These are phyloP conservation scores for Apiospora rasikravindrae DNA, from an alignment of 2,329 filamentous ascomycete species.

Conservation along the genomic window DNA sequence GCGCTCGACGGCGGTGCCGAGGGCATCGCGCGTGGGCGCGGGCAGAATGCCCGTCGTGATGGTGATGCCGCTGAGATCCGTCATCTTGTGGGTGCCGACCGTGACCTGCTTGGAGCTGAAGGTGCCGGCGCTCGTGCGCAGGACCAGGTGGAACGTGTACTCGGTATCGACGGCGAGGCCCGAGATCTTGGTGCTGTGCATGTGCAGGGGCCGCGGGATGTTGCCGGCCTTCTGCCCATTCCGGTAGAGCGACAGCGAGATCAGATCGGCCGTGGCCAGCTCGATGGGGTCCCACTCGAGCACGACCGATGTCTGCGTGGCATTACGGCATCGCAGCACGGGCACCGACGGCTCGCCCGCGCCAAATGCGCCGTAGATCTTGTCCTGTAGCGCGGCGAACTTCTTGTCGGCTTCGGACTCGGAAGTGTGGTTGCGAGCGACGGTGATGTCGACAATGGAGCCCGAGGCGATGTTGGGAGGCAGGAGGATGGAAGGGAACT, in stretches of 20 bases:
- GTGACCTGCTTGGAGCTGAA: conserved; percentile 82
- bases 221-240: conserved; percentile 97
- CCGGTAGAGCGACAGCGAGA: conserved; percentile 88
- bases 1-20: conserved; percentile 77
- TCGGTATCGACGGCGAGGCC: conserved; percentile 96
- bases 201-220: conserved; percentile 85
- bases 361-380: conserved; percentile 87
- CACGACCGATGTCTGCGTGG: conserved; percentile 97
- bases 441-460: conserved; percentile 97
- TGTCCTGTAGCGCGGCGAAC: conserved; percentile 86
- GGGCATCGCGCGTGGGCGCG: conserved; percentile 70
- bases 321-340: conserved; percentile 88
- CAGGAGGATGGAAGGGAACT: conserved; percentile 96
- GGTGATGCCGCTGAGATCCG: conserved; percentile 92
- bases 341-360: conserved; percentile 77
- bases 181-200: conserved; percentile 95
- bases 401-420: conserved; percentile 75
- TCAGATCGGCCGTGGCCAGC: conserved; percentile 88
- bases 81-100: conserved; percentile 98
- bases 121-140: conserved; percentile 89
- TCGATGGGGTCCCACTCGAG: conserved; percentile 97
- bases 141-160: conserved; percentile 89
- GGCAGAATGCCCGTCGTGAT: conserved; percentile 90
- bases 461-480: conserved; percentile 94
- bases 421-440: conserved; percentile 81